phyloP scores from a whole-genome alignment of 129 eudicot species.

The Helianthus tuberosus region DNA sequence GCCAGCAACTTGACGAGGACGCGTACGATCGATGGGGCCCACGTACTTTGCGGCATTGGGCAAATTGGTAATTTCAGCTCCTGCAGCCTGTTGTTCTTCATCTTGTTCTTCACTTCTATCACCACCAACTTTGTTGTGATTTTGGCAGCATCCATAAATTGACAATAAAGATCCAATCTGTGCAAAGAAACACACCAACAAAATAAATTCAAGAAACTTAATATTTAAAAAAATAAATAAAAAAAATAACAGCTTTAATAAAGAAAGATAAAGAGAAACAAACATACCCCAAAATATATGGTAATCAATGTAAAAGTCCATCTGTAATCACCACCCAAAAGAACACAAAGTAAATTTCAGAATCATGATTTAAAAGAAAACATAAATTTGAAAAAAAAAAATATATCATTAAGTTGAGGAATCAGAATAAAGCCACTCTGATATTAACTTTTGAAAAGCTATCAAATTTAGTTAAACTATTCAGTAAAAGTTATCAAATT shows the following conservation, averaged over 20 bases:
- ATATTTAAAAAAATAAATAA: not conserved
- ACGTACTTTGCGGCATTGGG: constrained; percentile 36
- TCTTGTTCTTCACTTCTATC: constrained; percentile 50
- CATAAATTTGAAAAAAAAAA: not conserved
- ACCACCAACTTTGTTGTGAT: constrained; percentile 59
- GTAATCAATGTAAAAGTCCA: constrained; percentile 93
- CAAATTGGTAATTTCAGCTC: constrained; percentile 24
- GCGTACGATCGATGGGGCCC: constrained; percentile 28
- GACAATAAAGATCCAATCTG: constrained; percentile 86
- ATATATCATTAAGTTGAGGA: constrained; percentile 13
- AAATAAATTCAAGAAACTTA: constrained; percentile 15
- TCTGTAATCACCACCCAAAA: constrained; percentile 51
- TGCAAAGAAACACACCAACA: constrained; percentile 18
- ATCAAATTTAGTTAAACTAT: constrained; percentile 12
- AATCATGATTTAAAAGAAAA: constrained; percentile 24
- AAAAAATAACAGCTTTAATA: constrained; percentile 16
- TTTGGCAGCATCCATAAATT: constrained; percentile 63
- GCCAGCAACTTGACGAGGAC: constrained; percentile 61
- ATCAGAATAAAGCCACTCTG: constrained; percentile 41
- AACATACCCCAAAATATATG: constrained; percentile 89
- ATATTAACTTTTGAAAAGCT: constrained; percentile 36
- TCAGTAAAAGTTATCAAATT: too few relatives aligned
- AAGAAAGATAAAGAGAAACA: constrained; percentile 28
- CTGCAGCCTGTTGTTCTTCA: constrained; percentile 54
- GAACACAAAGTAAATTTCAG: constrained; percentile 36